phyloP scores from a whole-genome alignment of 148 eudicot genomes.

The Camellia japonica region DNA sequence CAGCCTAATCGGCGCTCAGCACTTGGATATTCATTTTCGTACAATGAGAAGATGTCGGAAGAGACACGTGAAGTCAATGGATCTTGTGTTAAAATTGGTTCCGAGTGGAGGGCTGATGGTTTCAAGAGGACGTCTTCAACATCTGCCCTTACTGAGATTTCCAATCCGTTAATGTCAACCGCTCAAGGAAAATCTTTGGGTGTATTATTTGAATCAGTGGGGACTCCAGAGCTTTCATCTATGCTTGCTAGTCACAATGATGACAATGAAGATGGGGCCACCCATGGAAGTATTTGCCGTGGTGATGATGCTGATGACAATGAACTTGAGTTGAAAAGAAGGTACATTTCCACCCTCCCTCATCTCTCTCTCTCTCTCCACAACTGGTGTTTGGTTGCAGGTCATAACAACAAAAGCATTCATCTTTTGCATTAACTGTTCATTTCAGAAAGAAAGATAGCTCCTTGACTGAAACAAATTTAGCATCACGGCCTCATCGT shows the following conservation, averaged over 20 bases:
- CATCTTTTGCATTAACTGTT: slow-evolving; percentile 6
- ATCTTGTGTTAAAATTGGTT: slow-evolving; percentile 20
- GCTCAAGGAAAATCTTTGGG: slow-evolving; percentile 35
- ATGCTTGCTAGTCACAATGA: slow-evolving; percentile 43
- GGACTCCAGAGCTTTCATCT: slow-evolving; percentile 47
- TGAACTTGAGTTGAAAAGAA: slow-evolving; percentile 65
- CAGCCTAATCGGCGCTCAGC: slow-evolving; percentile 44
- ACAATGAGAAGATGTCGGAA: slow-evolving; percentile 20
- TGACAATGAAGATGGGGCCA: slow-evolving; percentile 46
- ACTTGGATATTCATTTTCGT: slow-evolving; percentile 25
- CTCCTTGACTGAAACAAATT: slow-evolving; percentile 38
- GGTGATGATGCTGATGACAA: slow-evolving; percentile 40
- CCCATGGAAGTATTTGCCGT: slow-evolving; percentile 28
- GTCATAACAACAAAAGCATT: neutral
- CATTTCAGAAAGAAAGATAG: slow-evolving; percentile 57
- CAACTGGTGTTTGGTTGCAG: neutral
- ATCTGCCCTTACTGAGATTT: slow-evolving; percentile 38
- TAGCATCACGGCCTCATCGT: slow-evolving; percentile 47
- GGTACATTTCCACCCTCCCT: slow-evolving; percentile 32
- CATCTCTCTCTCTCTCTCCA: slow-evolving; percentile 5
- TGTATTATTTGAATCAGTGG: slow-evolving; percentile 32
- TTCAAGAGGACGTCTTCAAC: slow-evolving; percentile 40
- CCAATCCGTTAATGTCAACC: slow-evolving; percentile 34
- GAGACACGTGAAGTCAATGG: slow-evolving; percentile 28
- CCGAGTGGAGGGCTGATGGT: slow-evolving; percentile 41